Base-by-base conservation (phyloP, 2,329 filamentous ascomycete genomes). In the Colletotrichum lupini region DNA sequence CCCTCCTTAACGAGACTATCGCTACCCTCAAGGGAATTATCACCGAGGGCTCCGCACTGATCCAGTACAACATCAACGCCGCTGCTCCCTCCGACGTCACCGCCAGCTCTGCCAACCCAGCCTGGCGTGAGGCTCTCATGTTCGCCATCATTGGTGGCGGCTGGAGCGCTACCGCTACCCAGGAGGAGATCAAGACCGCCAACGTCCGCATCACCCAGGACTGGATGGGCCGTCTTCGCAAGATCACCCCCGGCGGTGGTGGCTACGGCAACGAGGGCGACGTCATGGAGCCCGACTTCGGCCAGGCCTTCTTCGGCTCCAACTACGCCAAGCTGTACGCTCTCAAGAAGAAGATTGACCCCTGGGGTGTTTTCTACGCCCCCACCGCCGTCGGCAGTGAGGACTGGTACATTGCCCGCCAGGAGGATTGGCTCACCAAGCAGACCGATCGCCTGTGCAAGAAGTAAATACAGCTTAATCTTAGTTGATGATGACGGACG, bases 51-150 rank as follows among this genome's bases (percentile, higher is more conserved):
- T 75, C 73, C 73, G 78, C 75, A 72, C 64, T 75, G 28, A 75
- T 75, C 2, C 72, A 72, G 26, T 75, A 75, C 65, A 75, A 75
- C 65, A 74, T 74, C 49, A 74, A 77, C 42, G 71, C 73, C 0
- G 76, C 59, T 8, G 76, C 76, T n/a, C 72, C 75, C 8, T 70
- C 68, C 0, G 75, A 37, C n/a, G 65, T 78, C 14, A 67, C 79
- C 11, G 77, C 79, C 53, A 84, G 82, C 24, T 80, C 83, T 6
- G 78, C 82, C n/a, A 83, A 83, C 64, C 86, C 85, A 0, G 86
- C 85, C 0, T 88, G 86, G 86, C 80, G 87, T n/a, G 80, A 81
- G 1, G 81, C 82, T 8, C 76, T 79, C 37, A 78, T 84, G 78
- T 81, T 82, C 67, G 76, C 76, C 61, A 84, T 84, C 74, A 75